Evolutionary conservation across 2,329 filamentous ascomycete species (phyloP).

Genomic region (Paraconiothyrium sp.): DNA sequence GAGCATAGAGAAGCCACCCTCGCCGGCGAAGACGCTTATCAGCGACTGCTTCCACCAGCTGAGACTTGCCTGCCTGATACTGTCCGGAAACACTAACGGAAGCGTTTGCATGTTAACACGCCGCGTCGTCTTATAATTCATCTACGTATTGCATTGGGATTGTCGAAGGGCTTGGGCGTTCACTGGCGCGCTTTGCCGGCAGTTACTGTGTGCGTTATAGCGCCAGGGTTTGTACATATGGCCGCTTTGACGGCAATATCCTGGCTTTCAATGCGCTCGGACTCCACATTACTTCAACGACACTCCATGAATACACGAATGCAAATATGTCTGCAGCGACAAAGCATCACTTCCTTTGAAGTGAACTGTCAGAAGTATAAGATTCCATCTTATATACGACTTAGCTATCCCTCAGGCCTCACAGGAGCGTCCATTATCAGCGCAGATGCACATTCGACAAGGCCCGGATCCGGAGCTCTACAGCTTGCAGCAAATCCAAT

Average conservation of each 20-base stretch:
- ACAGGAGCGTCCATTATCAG: background rate
- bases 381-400: background rate
- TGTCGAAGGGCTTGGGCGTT: background rate
- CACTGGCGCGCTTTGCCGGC: conserved; percentile 28
- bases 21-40: conserved; percentile 55
- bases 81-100: conserved; percentile 39
- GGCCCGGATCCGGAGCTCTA: background rate
- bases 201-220: conserved; percentile 33
- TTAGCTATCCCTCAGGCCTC: background rate
- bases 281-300: conserved; percentile 34
- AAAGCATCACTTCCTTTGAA: background rate
- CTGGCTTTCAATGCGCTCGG: conserved; percentile 33
- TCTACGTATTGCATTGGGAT: conserved; percentile 13
- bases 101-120: conserved; percentile 15
- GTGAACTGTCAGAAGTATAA: background rate
- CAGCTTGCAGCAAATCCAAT: conserved; percentile 4
- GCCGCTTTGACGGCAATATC: conserved; percentile 25
- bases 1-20: conserved; percentile 58
- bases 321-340: conserved; percentile 5
- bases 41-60: conserved; percentile 55
- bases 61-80: conserved; percentile 59
- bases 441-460: too few relatives aligned
- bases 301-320: conserved; percentile 15
- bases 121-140: conserved; percentile 8
- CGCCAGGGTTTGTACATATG: conserved; percentile 29